These are phyloP conservation scores for Botryotinia narcissicola DNA, from an alignment of 2,329 filamentous ascomycete genomes.

Conservation along the genomic window DNA sequence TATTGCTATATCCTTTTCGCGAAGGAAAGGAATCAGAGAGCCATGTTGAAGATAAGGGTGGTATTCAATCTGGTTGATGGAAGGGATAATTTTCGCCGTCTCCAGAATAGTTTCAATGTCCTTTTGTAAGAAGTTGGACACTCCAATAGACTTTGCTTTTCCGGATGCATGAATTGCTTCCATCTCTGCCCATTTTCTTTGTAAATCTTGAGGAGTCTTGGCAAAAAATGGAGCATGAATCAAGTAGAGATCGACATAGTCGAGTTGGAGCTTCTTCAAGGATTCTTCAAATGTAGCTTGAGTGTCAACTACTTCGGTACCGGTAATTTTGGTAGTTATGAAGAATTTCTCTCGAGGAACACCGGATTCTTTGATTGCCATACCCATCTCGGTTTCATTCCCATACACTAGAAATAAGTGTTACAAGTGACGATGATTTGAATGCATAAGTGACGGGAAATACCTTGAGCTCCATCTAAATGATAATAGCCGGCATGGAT, in stretches of 20 bases:
- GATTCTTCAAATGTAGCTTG: conserved; percentile 51
- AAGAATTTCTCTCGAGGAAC: conserved; percentile 67
- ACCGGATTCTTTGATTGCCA: conserved; percentile 65
- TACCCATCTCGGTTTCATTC: conserved; percentile 68
- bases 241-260: conserved; percentile 71
- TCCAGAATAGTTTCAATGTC: conserved; percentile 56
- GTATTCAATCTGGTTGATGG: conserved; percentile 78
- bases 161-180: conserved; percentile 66
- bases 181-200: conserved; percentile 56
- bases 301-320: conserved; percentile 37
- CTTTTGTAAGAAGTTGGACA: conserved; percentile 67
- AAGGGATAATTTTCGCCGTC: conserved; percentile 61
- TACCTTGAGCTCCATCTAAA: conserved; percentile 71
- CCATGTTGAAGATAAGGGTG: conserved; percentile 73
- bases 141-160: conserved; percentile 67
- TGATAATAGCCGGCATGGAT: conserved; percentile 70
- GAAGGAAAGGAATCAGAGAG: conserved; percentile 56
- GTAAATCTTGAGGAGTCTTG: conserved; percentile 50
- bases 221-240: conserved; percentile 59
- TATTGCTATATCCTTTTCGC: conserved; percentile 55
- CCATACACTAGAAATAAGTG: conserved; percentile 48
- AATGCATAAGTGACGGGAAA: not conserved
- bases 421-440: not conserved
- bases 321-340: conserved; percentile 60
- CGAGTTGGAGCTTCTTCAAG: conserved; percentile 62